Conservation (phyloP, 2,329 filamentous ascomycete genomes). For the Botrytis paeoniae region DNA sequence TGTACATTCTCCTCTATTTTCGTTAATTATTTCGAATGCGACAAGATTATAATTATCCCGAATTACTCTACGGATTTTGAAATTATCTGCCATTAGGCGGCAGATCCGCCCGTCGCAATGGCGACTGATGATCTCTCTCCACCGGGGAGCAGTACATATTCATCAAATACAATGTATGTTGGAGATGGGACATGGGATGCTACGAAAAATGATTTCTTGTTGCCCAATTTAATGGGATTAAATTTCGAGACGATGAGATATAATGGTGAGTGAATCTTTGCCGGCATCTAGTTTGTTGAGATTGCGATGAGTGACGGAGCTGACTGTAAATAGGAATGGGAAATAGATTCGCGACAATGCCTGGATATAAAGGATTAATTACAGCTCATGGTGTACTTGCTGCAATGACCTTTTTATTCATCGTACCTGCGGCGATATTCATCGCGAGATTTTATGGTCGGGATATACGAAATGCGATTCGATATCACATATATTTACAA, state of each 20-base stretch:
- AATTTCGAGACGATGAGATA: slow-evolving; percentile 82
- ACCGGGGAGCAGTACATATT: slow-evolving; percentile 70
- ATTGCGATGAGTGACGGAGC: slow-evolving; percentile 22
- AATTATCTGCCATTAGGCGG: slow-evolving; percentile 22
- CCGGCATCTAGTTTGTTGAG: slow-evolving; percentile 23
- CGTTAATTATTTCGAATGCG: not conserved
- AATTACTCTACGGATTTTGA: not conserved
- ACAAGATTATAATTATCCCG: not conserved
- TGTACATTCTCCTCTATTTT: not conserved
- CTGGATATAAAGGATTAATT: slow-evolving; percentile 69
- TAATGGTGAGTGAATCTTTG: slow-evolving; percentile 57
- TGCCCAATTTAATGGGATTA: slow-evolving; percentile 72
- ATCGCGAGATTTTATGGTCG: slow-evolving; percentile 67
- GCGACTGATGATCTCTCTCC: slow-evolving; percentile 42
- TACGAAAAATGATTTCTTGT: slow-evolving; percentile 69
- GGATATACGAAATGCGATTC: slow-evolving; percentile 58
- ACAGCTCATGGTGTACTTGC: slow-evolving; percentile 70
- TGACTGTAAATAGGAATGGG: slow-evolving; percentile 59
- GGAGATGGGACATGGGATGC: slow-evolving; percentile 85
- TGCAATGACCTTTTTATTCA: slow-evolving; percentile 68
- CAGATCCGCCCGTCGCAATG: slow-evolving; percentile 33
- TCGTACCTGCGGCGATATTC: slow-evolving; percentile 73
- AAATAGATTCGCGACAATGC: slow-evolving; percentile 68
- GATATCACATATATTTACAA: slow-evolving; percentile 72
- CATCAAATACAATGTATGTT: slow-evolving; percentile 70